These are phyloP conservation scores for Wickerhamiella lipophila DNA, from an alignment of 805 yeast genomes.

Conservation along the genomic window DNA sequence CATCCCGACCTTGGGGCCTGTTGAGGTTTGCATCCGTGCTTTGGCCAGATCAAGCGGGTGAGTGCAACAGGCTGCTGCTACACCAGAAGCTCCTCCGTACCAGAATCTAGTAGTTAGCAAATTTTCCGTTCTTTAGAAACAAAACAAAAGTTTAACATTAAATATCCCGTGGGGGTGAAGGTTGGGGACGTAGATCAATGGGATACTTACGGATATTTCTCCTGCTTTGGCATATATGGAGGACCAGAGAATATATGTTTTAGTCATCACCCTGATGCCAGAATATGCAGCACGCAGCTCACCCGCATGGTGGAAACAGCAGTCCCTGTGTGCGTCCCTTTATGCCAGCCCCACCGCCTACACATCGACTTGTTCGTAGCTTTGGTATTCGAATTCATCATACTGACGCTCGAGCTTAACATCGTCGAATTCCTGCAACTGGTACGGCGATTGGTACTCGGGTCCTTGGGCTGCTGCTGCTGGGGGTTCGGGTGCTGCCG, in stretches of 20 bases:
- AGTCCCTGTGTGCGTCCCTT: too few relatives aligned
- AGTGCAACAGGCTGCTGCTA: conserved; percentile 31
- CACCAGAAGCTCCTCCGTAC: conserved; percentile 35
- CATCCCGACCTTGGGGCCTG: conserved; percentile 50
- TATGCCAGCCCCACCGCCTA: neutral
- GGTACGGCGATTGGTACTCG: neutral
- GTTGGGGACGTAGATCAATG: neutral
- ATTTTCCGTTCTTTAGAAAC: neutral
- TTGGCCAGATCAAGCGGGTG: conserved; percentile 83
- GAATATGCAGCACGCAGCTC: neutral
- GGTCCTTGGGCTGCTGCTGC: neutral
- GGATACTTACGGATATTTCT: conserved; percentile 24
- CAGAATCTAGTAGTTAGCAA: conserved; percentile 26
- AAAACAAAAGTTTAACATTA: neutral
- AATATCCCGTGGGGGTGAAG: neutral
- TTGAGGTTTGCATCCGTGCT: conserved; percentile 73
- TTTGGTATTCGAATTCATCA: conserved; percentile 11
- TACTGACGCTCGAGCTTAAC: conserved; percentile 11
- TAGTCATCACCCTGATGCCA: neutral
- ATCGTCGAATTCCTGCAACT: conserved; percentile 5
- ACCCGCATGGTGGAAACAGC: too few relatives aligned
- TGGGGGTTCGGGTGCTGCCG: too few relatives aligned
- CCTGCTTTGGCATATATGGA: neutral
- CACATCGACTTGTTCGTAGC: conserved; percentile 9
- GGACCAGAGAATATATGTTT: neutral